Conservation (phyloP, 2,329 filamentous ascomycete genomes). For the Myriosclerotinia duriaeana region DNA sequence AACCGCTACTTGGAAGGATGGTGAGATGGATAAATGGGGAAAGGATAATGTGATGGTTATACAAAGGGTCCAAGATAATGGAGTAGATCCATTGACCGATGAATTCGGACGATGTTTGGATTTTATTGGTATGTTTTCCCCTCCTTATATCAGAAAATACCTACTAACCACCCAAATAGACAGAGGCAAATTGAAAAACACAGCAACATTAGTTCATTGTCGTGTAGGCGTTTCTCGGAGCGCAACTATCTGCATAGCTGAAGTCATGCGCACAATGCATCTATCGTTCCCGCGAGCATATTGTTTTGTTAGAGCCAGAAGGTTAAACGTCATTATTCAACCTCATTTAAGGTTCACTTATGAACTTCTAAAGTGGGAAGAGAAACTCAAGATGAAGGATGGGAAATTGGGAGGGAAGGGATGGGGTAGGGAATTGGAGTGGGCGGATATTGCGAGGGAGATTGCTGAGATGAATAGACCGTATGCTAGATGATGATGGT, state of each 20-base stretch:
- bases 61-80: conserved; percentile 90
- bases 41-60: conserved; percentile 76
- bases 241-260: conserved; percentile 97
- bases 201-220: conserved; percentile 91
- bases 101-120: conserved; percentile 83
- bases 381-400: conserved; percentile 54
- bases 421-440: conserved; percentile 79
- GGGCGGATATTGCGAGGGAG: conserved; percentile 83
- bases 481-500: conserved; percentile 63
- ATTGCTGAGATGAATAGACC: conserved; percentile 95
- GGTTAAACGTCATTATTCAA: conserved; percentile 97
- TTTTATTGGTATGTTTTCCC: conserved; percentile 75
- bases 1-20: conserved; percentile 74
- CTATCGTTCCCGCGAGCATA: conserved; percentile 91
- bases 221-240: conserved; percentile 93
- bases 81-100: conserved; percentile 84
- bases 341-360: conserved; percentile 94
- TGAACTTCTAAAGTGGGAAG: conserved; percentile 95
- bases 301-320: conserved; percentile 88
- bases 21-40: conserved; percentile 71
- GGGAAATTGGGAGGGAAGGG: conserved; percentile 43
- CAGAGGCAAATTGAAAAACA: conserved; percentile 71
- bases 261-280: conserved; percentile 82
- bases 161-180: conserved; percentile 52
- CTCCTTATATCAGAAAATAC: conserved; percentile 16